Conservation (phyloP, 2,329 filamentous ascomycete species). For the Fusarium papillatum region DNA sequence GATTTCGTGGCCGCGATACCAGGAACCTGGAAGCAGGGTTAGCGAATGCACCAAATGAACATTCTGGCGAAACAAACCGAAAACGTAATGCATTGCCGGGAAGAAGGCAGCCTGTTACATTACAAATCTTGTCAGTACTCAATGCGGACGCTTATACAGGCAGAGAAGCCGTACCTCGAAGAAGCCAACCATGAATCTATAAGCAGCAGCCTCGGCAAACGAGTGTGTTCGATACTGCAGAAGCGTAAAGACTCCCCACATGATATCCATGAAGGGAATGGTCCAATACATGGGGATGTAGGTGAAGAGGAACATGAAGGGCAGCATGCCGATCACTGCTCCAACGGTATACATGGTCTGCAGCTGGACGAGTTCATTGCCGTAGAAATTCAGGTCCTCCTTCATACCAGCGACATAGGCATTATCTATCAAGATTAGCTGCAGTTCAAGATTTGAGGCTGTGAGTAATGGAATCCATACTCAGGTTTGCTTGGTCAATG, state of each 20-base stretch:
- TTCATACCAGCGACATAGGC: not conserved
- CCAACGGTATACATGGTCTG: not conserved
- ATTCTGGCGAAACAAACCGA: not conserved
- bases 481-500: conserved; percentile 38
- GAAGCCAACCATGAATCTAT: conserved; percentile 66
- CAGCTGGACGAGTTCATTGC: not conserved
- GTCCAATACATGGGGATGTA: conserved; percentile 60
- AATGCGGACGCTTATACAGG: too few relatives aligned
- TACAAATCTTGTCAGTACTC: not conserved
- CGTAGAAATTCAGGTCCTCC: not conserved
- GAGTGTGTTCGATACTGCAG: conserved; percentile 63
- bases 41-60: not conserved
- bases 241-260: conserved; percentile 70
- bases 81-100: not conserved
- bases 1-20: conserved; percentile 63
- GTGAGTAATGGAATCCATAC: conserved; percentile 48
- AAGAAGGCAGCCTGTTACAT: not conserved
- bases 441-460: not conserved
- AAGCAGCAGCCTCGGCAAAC: conserved; percentile 63
- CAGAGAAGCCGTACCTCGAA: conserved; percentile 54
- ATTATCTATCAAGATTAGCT: not conserved
- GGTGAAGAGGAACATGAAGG: conserved; percentile 52
- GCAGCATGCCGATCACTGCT: not conserved
- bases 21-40: conserved; percentile 49
- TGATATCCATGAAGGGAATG: conserved; percentile 63